A percentile compares a stretch with the other conserved stretches of the same genome.
These are phyloP conservation scores for Termitomyces sp. DNA, from an alignment of 768 basidiomycete species.

Conservation along the genomic window DNA sequence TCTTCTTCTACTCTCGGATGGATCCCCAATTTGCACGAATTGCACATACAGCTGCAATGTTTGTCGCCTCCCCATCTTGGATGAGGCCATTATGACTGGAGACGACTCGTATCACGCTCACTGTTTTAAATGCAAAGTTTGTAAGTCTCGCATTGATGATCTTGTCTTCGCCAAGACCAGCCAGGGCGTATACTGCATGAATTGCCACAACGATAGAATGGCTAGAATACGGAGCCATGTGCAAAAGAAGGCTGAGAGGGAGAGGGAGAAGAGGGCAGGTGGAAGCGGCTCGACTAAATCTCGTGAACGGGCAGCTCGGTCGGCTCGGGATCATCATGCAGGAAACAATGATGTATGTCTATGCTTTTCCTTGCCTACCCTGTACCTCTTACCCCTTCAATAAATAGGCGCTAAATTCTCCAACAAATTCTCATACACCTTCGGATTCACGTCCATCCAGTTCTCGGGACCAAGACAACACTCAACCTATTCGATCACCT, in stretches of 20 bases:
- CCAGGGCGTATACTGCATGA: constrained; percentile 98
- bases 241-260: constrained; percentile 77
- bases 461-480: constrained; percentile 14
- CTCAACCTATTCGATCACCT: constrained; percentile 17
- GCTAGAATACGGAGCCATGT: constrained; percentile 87
- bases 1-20: constrained; percentile 93
- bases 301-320: constrained; percentile 32
- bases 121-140: constrained; percentile 97
- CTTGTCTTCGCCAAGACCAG: constrained; percentile 98
- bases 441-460: constrained; percentile 13
- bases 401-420: constrained; percentile 1
- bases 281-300: constrained; percentile 36
- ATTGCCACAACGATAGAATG: constrained; percentile 96
- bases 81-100: constrained; percentile 99
- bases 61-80: constrained; percentile 89
- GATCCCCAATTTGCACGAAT: constrained; percentile 91
- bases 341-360: constrained; percentile 36
- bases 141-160: constrained; percentile 92
- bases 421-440: neutral
- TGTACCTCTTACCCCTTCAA: neutral
- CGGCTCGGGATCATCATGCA: constrained; percentile 30
- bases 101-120: constrained; percentile 98
- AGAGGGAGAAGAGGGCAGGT: constrained; percentile 37
- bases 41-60: constrained; percentile 96
- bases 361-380: constrained; percentile 1